Conservation (phyloP, 2,329 filamentous ascomycete genomes). For the Trichoderma koningiopsis region DNA sequence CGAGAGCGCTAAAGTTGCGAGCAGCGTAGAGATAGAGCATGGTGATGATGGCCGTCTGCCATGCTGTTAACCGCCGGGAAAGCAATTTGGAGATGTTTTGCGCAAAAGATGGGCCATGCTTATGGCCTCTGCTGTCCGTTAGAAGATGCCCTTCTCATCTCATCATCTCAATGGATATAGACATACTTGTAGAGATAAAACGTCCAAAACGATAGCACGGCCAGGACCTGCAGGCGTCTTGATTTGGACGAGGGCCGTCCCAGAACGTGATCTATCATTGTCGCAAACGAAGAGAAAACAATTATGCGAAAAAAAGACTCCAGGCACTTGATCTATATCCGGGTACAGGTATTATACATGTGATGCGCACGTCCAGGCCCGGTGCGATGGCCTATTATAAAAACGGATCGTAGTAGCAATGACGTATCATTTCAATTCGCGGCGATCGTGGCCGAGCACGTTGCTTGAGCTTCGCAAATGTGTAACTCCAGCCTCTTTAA, state of each 20-base stretch:
- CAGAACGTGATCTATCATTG: slow-evolving; percentile 84
- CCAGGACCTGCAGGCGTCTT: slow-evolving; percentile 87
- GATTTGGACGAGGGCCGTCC: slow-evolving; percentile 90
- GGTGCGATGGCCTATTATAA: slow-evolving; percentile 3
- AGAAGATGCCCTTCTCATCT: neutral
- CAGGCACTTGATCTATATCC: slow-evolving; percentile 16
- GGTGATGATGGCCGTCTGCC: slow-evolving; percentile 86
- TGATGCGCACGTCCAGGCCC: neutral
- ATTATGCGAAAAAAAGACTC: neutral
- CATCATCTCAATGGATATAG: slow-evolving; percentile 27
- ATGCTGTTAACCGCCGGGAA: slow-evolving; percentile 73
- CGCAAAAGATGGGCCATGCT: slow-evolving; percentile 81
- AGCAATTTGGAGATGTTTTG: slow-evolving; percentile 71
- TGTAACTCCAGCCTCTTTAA: neutral
- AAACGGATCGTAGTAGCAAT: neutral
- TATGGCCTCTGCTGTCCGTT: slow-evolving; percentile 64
- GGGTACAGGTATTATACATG: slow-evolving; percentile 6
- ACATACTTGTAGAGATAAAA: slow-evolving; percentile 73
- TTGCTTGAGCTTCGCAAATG: neutral
- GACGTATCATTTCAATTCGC: slow-evolving; percentile 9
- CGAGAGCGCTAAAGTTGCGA: slow-evolving; percentile 90
- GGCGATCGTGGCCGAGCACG: neutral
- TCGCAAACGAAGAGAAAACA: slow-evolving; percentile 3
- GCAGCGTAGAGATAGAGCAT: slow-evolving; percentile 89
- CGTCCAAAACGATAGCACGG: slow-evolving; percentile 90